These are phyloP conservation scores for Coniochaeta prunicola DNA, from an alignment of 2,329 filamentous ascomycete species.

Conservation along the genomic window DNA sequence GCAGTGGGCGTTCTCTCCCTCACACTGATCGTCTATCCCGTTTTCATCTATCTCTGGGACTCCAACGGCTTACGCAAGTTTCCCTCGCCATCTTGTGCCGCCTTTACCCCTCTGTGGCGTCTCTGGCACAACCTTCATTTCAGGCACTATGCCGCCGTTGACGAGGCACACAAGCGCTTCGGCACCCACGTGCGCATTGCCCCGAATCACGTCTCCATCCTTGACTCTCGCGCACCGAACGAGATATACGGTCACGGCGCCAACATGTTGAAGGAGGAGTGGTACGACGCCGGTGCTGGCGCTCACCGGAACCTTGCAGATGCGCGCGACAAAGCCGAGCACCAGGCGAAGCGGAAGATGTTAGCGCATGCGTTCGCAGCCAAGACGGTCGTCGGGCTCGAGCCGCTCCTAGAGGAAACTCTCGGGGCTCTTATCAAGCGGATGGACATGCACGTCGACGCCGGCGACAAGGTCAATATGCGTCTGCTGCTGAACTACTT, in stretches of 20 bases:
- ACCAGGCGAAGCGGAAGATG: constrained; percentile 82
- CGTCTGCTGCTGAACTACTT: constrained; percentile 65
- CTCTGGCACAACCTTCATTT: no score
- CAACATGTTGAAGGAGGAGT: constrained; percentile 66
- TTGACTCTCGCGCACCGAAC: constrained; percentile 68
- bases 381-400: constrained; percentile 76
- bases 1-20: no score
- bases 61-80: not conserved
- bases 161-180: constrained; percentile 65
- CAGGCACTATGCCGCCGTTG: constrained; percentile 49
- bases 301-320: constrained; percentile 85
- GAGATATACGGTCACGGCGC: constrained; percentile 75
- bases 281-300: constrained; percentile 87
- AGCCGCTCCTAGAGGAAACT: constrained; percentile 80
- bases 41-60: not conserved
- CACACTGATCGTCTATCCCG: no score
- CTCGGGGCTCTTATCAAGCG: constrained; percentile 65
- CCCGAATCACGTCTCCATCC: constrained; percentile 76
- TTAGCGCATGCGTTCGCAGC: constrained; percentile 80
- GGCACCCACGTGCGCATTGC: constrained; percentile 78
- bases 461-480: constrained; percentile 59
- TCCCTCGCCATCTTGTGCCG: no score
- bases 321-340: constrained; percentile 72
- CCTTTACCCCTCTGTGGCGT: not conserved
- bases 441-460: constrained; percentile 53